Conservation (phyloP, 23 red algal species). For the Porphyridium purpureum region DNA sequence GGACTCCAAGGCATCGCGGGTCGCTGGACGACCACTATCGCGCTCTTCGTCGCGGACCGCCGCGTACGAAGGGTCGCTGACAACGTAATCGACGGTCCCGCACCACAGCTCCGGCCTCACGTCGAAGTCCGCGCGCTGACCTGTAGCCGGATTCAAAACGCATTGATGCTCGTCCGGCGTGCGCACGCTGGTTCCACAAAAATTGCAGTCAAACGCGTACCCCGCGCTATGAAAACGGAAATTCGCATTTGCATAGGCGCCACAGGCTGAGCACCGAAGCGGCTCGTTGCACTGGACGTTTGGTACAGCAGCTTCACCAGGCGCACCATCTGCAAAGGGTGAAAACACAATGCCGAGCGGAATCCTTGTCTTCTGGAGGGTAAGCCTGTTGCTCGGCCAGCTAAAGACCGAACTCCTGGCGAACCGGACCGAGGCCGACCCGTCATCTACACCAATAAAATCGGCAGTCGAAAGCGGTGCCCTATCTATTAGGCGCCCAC, state of each 20-base stretch:
- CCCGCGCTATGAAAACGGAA: slow-evolving; percentile 67
- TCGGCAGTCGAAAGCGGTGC: slow-evolving; percentile 30
- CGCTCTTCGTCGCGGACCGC: slow-evolving; percentile 18
- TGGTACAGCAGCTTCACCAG: slow-evolving; percentile 25
- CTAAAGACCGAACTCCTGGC: slow-evolving; percentile 21
- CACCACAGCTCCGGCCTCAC: slow-evolving; percentile 46
- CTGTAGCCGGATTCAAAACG: slow-evolving; percentile 52
- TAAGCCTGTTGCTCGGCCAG: slow-evolving; percentile 26
- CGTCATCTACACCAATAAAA: slow-evolving; percentile 33
- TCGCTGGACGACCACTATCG: too few species aligned
- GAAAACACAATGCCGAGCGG: slow-evolving; percentile 36
- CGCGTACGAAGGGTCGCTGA: slow-evolving; percentile 32
- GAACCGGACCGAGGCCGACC: slow-evolving; percentile 22
- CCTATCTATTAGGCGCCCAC: too few species aligned
- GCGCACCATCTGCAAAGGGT: slow-evolving; percentile 35
- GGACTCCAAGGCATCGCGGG: too few species aligned
- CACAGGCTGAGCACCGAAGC: slow-evolving; percentile 63
- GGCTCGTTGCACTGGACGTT: slow-evolving; percentile 41
- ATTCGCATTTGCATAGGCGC: slow-evolving; percentile 75
- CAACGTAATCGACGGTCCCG: slow-evolving; percentile 83
- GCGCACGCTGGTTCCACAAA: slow-evolving; percentile 38
- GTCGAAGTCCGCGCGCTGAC: slow-evolving; percentile 39
- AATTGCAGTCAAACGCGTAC: slow-evolving; percentile 64
- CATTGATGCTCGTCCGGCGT: slow-evolving; percentile 59
- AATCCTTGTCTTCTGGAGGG: slow-evolving; percentile 20